Evolutionary conservation across 305 asterid genomes (phyloP).

Genomic region (Fraxinus nigra): DNA sequence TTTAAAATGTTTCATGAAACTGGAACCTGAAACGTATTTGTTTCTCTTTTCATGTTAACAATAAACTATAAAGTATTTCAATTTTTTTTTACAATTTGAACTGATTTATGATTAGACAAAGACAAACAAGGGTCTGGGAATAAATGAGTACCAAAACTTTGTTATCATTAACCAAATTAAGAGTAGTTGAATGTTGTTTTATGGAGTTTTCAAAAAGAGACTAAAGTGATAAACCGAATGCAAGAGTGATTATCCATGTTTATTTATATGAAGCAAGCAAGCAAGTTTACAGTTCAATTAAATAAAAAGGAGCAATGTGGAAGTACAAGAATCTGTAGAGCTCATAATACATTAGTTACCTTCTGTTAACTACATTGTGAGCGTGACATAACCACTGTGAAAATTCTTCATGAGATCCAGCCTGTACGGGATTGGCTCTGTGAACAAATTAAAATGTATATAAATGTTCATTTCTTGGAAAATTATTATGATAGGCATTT

Average conservation of each 20-base stretch:
- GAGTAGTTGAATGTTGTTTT: neutral
- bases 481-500: neutral
- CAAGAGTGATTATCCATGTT: neutral
- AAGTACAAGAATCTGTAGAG: neutral
- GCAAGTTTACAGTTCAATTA: neutral
- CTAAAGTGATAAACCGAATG: neutral
- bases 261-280: neutral
- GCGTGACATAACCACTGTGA: slow-evolving; percentile 82
- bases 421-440: slow-evolving; percentile 82
- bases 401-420: slow-evolving; percentile 77
- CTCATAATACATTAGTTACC: slow-evolving; percentile 39
- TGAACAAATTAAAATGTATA: slow-evolving; percentile 9
- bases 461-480: neutral
- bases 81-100: neutral
- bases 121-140: neutral
- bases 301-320: neutral
- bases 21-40: neutral
- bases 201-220: neutral
- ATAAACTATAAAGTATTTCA: neutral
- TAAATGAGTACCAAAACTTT: neutral
- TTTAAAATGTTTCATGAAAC: neutral
- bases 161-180: neutral
- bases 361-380: slow-evolving; percentile 89
- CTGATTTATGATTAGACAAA: neutral
- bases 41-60: neutral